Evolutionary conservation across 257 asterid genomes (phyloP).

Genomic region (Solanum okadae): DNA sequence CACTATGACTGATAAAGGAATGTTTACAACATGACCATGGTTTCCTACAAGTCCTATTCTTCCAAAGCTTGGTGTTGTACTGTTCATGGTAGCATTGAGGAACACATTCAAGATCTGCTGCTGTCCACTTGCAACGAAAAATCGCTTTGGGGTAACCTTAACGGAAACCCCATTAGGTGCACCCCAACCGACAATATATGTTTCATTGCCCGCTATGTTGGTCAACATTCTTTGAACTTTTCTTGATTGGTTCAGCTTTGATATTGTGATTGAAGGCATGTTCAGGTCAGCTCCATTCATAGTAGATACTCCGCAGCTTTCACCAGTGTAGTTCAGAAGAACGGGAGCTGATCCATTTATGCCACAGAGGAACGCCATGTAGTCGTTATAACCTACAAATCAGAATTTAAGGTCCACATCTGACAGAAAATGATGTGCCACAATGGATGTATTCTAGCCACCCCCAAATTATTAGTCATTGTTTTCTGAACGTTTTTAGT

Average conservation of each 20-base stretch:
- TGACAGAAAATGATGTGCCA: background rate
- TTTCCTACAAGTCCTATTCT: slow-evolving; percentile 74
- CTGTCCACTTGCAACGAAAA: slow-evolving; percentile 50
- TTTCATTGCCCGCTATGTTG: slow-evolving; percentile 59
- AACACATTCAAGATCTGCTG: slow-evolving; percentile 53
- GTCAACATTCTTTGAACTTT: slow-evolving; percentile 52
- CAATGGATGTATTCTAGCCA: background rate
- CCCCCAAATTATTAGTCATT: background rate
- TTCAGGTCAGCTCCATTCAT: slow-evolving; percentile 53
- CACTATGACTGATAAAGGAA: slow-evolving; percentile 70
- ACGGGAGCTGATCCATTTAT: slow-evolving; percentile 82
- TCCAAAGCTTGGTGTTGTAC: slow-evolving; percentile 64
- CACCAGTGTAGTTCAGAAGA: slow-evolving; percentile 76
- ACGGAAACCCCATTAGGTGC: slow-evolving; percentile 76
- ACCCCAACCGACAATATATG: slow-evolving; percentile 78
- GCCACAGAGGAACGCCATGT: slow-evolving; percentile 76
- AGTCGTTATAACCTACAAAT: slow-evolving; percentile 67
- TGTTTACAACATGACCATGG: slow-evolving; percentile 57
- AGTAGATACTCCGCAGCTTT: slow-evolving; percentile 42
- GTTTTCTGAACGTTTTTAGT: background rate
- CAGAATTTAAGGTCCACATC: background rate
- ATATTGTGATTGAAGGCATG: slow-evolving; percentile 82
- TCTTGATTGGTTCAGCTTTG: slow-evolving; percentile 56
- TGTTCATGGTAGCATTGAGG: slow-evolving; percentile 51
- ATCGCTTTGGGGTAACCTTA: slow-evolving; percentile 60